phyloP scores from a whole-genome alignment of 2,329 filamentous ascomycete genomes.

The Lasiodiplodia sp. region DNA sequence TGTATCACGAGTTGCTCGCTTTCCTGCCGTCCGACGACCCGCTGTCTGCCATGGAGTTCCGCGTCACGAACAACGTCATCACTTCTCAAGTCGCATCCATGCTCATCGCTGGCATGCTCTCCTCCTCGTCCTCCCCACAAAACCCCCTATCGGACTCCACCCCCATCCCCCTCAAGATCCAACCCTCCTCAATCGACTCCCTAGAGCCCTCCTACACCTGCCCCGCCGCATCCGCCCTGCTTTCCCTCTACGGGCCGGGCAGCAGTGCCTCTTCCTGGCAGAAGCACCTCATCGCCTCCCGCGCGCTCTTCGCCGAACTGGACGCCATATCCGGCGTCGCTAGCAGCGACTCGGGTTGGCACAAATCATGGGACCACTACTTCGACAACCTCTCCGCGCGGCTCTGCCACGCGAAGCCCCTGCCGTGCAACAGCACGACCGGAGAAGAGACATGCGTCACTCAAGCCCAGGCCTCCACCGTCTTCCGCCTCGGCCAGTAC shows the following conservation, averaged over 20 bases:
- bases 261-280: slow-evolving; percentile 63
- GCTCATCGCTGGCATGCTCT: slow-evolving; percentile 75
- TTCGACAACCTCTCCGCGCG: slow-evolving; percentile 83
- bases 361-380: slow-evolving; percentile 79
- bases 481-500: slow-evolving; percentile 80
- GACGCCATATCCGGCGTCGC: slow-evolving; percentile 74
- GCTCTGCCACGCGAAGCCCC: slow-evolving; percentile 75
- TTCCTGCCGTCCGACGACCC: slow-evolving; percentile 62
- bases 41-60: slow-evolving; percentile 61
- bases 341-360: slow-evolving; percentile 66
- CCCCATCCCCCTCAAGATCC: slow-evolving; percentile 52
- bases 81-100: slow-evolving; percentile 82
- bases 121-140: slow-evolving; percentile 35
- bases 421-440: slow-evolving; percentile 64
- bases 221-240: slow-evolving; percentile 56
- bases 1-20: slow-evolving; percentile 73
- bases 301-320: slow-evolving; percentile 64
- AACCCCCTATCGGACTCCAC: slow-evolving; percentile 30
- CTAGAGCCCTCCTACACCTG: slow-evolving; percentile 79
- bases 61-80: slow-evolving; percentile 83
- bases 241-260: slow-evolving; percentile 55
- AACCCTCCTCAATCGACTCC: slow-evolving; percentile 68
- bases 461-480: slow-evolving; percentile 68
- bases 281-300: slow-evolving; percentile 66
- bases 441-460: slow-evolving; percentile 61